phyloP scores from a whole-genome alignment of 176 grass and related monocot species.

The Poa pratensis region DNA sequence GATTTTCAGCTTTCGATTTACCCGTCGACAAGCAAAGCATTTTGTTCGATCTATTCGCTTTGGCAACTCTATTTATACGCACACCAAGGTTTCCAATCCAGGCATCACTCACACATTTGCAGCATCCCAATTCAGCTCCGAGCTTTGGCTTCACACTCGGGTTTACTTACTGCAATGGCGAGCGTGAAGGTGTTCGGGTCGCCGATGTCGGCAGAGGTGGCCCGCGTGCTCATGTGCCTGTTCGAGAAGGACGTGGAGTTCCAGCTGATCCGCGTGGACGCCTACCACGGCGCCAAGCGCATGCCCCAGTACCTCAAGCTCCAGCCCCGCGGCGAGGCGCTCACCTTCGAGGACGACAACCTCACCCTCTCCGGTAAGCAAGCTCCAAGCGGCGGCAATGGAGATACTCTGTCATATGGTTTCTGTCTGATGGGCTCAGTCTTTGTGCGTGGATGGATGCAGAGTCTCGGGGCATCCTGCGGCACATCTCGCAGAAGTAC shows the following conservation, averaged over 20 bases:
- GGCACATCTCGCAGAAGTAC: constrained; percentile 81
- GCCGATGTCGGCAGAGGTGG: constrained; percentile 80
- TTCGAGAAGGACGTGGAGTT: constrained; percentile 98
- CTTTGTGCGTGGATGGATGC: background rate
- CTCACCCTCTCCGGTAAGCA: constrained; percentile 74
- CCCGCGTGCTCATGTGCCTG: constrained; percentile 86
- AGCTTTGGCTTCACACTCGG: background rate
- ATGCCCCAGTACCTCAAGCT: constrained; percentile 97
- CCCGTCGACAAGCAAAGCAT: constrained; percentile 68
- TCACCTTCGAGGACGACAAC: constrained; percentile 91
- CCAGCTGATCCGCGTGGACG: constrained; percentile 92
- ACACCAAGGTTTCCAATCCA: background rate
- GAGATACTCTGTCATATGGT: background rate
- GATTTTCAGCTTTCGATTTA: constrained; percentile 56
- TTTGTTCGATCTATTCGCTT: constrained; percentile 23
- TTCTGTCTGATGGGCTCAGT: background rate
- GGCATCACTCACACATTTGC: background rate
- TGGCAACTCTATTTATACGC: constrained; percentile 65
- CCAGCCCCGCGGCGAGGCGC: constrained; percentile 81
- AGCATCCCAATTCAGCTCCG: background rate
- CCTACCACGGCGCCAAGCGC: constrained; percentile 64
- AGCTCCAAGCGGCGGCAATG: background rate
- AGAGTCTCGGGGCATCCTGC: constrained; percentile 86
- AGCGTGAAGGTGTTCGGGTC: constrained; percentile 91
- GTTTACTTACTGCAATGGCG: constrained; percentile 24